Evolutionary conservation across 2,329 filamentous ascomycete genomes (phyloP).

Genomic region (Fonsecaea erecta): DNA sequence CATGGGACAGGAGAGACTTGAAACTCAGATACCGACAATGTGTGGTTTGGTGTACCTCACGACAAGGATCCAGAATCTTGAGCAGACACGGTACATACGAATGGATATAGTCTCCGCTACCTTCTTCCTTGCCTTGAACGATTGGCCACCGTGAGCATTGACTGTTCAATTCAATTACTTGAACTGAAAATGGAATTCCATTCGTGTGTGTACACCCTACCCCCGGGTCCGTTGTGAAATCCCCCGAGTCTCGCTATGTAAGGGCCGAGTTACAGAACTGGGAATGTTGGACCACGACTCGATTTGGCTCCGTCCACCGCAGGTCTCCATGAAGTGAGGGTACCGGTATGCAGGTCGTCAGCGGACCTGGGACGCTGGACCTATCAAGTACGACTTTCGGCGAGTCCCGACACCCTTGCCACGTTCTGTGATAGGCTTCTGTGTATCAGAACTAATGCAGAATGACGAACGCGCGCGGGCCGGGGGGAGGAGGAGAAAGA

Average conservation of each 20-base stretch:
- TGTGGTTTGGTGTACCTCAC: neutral
- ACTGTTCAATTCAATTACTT: too few relatives aligned
- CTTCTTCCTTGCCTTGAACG: neutral
- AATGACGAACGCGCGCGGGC: neutral
- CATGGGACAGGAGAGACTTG: neutral
- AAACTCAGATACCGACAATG: constrained; percentile 1
- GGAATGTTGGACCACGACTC: neutral
- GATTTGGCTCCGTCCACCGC: neutral
- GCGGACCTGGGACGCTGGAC: neutral
- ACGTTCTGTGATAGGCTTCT: neutral
- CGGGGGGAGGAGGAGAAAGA: too few relatives aligned
- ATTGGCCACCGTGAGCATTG: neutral
- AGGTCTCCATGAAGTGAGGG: neutral
- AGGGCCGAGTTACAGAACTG: neutral
- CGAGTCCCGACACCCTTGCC: neutral
- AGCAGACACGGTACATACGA: neutral
- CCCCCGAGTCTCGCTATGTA: neutral
- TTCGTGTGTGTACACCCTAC: neutral
- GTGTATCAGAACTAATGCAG: neutral
- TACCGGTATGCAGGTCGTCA: neutral
- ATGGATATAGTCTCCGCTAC: constrained; percentile 3
- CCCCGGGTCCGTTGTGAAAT: neutral
- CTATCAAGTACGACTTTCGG: neutral
- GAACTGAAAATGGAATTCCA: neutral
- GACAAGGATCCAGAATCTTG: neutral